Percentiles rank a stretch among this genome's conserved stretches.
Conservation (phyloP, 768 basidiomycete species). For the Paxillus ammoniavirescens region DNA sequence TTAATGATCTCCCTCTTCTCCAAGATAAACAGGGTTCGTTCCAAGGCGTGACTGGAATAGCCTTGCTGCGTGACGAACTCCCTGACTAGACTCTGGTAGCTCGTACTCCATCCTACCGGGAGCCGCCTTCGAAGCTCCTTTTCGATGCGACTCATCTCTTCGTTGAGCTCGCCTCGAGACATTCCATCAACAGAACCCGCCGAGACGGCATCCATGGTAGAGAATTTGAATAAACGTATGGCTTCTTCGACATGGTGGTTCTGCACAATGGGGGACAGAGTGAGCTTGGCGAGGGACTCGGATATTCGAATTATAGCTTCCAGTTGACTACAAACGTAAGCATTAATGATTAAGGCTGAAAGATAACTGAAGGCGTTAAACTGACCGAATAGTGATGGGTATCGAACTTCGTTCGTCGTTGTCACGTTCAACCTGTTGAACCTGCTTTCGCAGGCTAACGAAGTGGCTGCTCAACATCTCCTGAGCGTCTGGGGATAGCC, state of each 20-base stretch:
- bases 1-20: slow-evolving; percentile 96
- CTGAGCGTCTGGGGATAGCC: slow-evolving; percentile 89
- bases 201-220: slow-evolving; percentile 98
- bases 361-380: slow-evolving; percentile 4
- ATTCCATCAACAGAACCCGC: slow-evolving; percentile 93
- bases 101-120: slow-evolving; percentile 95
- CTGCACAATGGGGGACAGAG: slow-evolving; percentile 80
- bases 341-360: slow-evolving; percentile 1
- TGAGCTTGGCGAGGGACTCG: slow-evolving; percentile 93
- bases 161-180: slow-evolving; percentile 87
- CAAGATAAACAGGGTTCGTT: slow-evolving; percentile 85
- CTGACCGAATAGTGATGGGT: slow-evolving; percentile 94
- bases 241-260: slow-evolving; percentile 97
- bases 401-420: slow-evolving; percentile 98
- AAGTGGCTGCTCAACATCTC: slow-evolving; percentile 97
- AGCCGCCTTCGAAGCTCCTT: slow-evolving; percentile 79
- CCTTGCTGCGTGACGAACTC: slow-evolving; percentile 95
- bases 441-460: slow-evolving; percentile 87
- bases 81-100: slow-evolving; percentile 87
- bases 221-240: slow-evolving; percentile 96
- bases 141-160: slow-evolving; percentile 90
- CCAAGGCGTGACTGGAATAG: slow-evolving; percentile 86
- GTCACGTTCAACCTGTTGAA: slow-evolving; percentile 93
- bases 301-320: slow-evolving; percentile 99
- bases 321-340: slow-evolving; percentile 60